These are phyloP conservation scores for Kwoniella shivajii DNA, from an alignment of 1,284 basidiomycete genomes.

Conservation along the genomic window DNA sequence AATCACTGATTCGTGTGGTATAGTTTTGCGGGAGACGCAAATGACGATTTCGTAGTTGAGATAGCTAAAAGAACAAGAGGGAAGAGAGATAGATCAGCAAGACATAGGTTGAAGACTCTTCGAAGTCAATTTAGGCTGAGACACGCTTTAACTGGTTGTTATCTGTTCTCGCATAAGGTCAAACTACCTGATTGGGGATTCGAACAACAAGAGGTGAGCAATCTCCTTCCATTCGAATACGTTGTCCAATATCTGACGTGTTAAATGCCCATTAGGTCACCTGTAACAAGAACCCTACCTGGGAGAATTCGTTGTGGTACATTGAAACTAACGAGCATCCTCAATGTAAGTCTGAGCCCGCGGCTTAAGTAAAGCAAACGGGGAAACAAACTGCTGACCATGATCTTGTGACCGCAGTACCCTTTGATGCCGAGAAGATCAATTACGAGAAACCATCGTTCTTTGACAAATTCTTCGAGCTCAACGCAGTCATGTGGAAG, in stretches of 20 bases:
- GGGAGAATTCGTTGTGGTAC: slow-evolving; percentile 90
- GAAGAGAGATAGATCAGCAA: slow-evolving; percentile 66
- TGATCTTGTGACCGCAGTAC: slow-evolving; percentile 59
- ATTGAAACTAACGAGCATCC: slow-evolving; percentile 84
- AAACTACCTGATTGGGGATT: slow-evolving; percentile 97
- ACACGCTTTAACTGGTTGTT: slow-evolving; percentile 88
- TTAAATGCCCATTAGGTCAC: slow-evolving; percentile 62
- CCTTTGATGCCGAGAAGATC: slow-evolving; percentile 70
- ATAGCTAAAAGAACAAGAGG: slow-evolving; percentile 62
- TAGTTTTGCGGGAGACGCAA: slow-evolving; percentile 65
- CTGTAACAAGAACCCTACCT: slow-evolving; percentile 94
- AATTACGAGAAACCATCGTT: slow-evolving; percentile 88
- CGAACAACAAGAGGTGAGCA: slow-evolving; percentile 92
- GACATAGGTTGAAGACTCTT: slow-evolving; percentile 74
- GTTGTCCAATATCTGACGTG: no score
- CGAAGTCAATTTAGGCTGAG: slow-evolving; percentile 81
- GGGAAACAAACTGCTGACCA: slow-evolving; percentile 14
- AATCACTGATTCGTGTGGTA: neutral
- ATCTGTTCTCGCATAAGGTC: slow-evolving; percentile 96
- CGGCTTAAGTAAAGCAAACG: no score
- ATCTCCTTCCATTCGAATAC: no score
- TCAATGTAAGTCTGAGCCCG: slow-evolving; percentile 66
- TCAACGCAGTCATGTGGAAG: slow-evolving; percentile 97
- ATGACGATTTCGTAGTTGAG: slow-evolving; percentile 95
- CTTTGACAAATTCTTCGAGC: slow-evolving; percentile 84